Conservation (phyloP, 768 basidiomycete genomes). For the Agrocybe praecox region DNA sequence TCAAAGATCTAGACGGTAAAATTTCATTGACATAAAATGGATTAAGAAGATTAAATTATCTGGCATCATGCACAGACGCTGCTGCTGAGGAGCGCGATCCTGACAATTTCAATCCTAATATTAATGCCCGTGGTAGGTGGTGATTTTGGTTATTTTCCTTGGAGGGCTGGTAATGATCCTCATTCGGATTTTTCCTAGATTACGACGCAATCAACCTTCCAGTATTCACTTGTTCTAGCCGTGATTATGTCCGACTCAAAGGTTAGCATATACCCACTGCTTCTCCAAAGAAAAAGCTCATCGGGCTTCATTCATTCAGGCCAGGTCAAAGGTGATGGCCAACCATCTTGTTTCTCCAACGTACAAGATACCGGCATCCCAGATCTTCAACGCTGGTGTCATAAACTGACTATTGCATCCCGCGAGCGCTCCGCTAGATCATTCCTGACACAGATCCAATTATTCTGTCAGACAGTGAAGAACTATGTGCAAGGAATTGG, state of each 20-base stretch:
- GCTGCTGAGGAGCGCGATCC: slow-evolving; percentile 61
- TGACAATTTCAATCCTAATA: slow-evolving; percentile 53
- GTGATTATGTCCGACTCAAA: slow-evolving; percentile 62
- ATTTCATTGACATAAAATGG: background rate
- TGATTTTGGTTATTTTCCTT: background rate
- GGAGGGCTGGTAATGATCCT: no score
- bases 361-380: slow-evolving; percentile 58
- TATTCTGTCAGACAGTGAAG: slow-evolving; percentile 49
- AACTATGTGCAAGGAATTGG: slow-evolving; percentile 53
- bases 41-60: background rate
- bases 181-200: slow-evolving; percentile 47
- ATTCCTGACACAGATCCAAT: slow-evolving; percentile 49
- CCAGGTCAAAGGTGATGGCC: slow-evolving; percentile 63
- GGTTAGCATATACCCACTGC: slow-evolving; percentile 27
- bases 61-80: slow-evolving; percentile 39
- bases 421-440: slow-evolving; percentile 46
- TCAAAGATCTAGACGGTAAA: slow-evolving; percentile 62
- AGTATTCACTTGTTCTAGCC: slow-evolving; percentile 61
- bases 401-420: slow-evolving; percentile 52
- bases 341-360: slow-evolving; percentile 55
- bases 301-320: slow-evolving; percentile 29
- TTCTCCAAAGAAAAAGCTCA: background rate
- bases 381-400: slow-evolving; percentile 60
- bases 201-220: slow-evolving; percentile 63
- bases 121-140: slow-evolving; percentile 49